Base-by-base conservation (phyloP, 352 stramenopile genomes). In the Phytophthora podocarpi region DNA sequence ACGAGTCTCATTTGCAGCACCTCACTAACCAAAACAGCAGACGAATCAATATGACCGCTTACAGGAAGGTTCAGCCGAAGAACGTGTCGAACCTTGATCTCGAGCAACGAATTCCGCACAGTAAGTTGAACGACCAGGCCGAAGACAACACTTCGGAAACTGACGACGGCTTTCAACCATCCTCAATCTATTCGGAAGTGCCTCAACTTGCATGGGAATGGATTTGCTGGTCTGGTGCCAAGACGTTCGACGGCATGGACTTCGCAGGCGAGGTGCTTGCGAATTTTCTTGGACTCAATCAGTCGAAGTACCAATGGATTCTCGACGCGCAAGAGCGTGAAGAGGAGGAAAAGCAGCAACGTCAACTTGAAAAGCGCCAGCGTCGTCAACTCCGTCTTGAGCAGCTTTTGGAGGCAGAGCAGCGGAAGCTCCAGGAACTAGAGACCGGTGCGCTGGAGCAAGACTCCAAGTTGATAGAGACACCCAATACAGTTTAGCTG, bases 251-350 rank as follows among this genome's bases (percentile, higher is more conserved):
- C 37, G 74, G 71, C 1, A 70, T 94, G 57, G 85, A 93, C 36
- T 96, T 96, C 72, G 83, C 73, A 0, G 87, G 85, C 3, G 87
- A 96, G 61, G 80, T 94, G 26, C 39, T 93, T 5, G 84, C 82
- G 30, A 83, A 91, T 46, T 95, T 95, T 59, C 47, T 95, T 1
- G 84, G 86, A 0, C 81, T 95, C 45, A 93, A 80, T n/a, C 78
- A 75, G 12, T 93, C 82, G 18, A 87, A 95, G 60, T 93, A 93
- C 56, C 84, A 93, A 60, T 93, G 86, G 82, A 86, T 93, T 34
- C 64, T 93, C 42, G 82, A 91, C 43, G 67, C 86, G 40, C 76
- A 92, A 36, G 75, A 83, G 64, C 81, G 85, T 15, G 83, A 94
- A 45, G 49, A 83, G 35, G 77, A 91, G 32, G 80, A 96, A 21